Percentiles rank a stretch among this genome's conserved stretches.
Conservation (phyloP, 306 rosid genomes). For the Trichosanthes truncata region DNA sequence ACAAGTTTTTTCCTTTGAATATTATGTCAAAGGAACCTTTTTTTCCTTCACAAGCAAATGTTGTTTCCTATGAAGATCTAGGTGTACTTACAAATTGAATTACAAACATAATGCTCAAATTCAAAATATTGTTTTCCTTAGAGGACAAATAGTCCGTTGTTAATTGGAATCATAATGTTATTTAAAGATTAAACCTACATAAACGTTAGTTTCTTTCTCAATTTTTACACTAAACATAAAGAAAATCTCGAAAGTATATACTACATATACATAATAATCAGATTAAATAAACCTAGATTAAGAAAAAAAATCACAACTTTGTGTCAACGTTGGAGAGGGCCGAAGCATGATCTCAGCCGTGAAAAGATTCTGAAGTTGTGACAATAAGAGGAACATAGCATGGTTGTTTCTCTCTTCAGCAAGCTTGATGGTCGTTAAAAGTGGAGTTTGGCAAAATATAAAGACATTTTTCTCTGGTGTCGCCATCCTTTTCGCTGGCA, state of each 20-base stretch:
- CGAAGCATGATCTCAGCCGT: neutral
- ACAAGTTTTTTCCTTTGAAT: no score
- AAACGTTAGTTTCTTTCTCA: neutral
- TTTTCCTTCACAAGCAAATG: no score
- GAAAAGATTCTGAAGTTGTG: neutral
- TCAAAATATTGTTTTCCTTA: neutral
- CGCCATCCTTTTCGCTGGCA: conserved; percentile 36
- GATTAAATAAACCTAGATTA: neutral
- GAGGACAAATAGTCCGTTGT: neutral
- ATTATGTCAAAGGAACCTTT: no score
- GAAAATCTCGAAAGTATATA: neutral
- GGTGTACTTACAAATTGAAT: no score
- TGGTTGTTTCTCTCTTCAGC: neutral
- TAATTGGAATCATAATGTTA: no score
- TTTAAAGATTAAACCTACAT: neutral
- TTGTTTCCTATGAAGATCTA: no score
- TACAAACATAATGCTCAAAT: neutral
- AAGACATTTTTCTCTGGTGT: conserved; percentile 30
- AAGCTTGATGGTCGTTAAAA: neutral
- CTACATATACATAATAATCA: neutral
- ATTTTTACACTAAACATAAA: neutral
- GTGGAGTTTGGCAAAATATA: conserved; percentile 21
- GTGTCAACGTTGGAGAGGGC: neutral
- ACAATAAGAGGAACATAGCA: neutral
- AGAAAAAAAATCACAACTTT: neutral